Base-by-base conservation (phyloP, 2,329 filamentous ascomycete species). In the Curvularia hawaiiensis region DNA sequence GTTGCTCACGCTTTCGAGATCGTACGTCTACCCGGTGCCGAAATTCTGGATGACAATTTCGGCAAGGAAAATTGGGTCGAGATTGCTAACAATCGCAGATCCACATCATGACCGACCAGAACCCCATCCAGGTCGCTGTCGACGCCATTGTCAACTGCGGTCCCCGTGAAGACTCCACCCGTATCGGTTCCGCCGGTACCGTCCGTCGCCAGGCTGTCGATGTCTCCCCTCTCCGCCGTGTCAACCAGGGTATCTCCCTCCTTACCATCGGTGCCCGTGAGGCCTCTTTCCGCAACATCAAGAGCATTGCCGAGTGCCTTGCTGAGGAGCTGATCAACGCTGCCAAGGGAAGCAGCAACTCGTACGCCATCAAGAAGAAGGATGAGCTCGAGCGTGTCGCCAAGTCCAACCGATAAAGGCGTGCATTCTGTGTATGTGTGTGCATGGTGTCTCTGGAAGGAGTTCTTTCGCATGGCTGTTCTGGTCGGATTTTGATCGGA, bases 281-380 rank as follows among this genome's bases (percentile, higher is more conserved):
- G 88, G 93, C 95, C 74, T 88, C 94, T 76, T 99, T 99, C 94
- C 91, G 95, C 83, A 99, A 99, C 88, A 90, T 99, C 88, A 99
- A 99, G 93, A 93, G 90, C 79, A 96, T 99, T 80, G 93, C 96
- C 77, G 95, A 99, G 88, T 98, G 95, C 87, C 86, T 99, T 77
- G 95, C 95, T 80, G 96, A 99, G 85, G 95, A 99, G 89, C 88
- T 99, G 82, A 98, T 99, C 90, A 99, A 99, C 88, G 96, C 96
- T 80, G 96, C 96, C 83, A 99, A 99, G 92, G 95, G 95, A 79
- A 96, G 90, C 89, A 96, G 91, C 85, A 99, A 99, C 92, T 97
- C 93, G 74, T 99, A 98, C 83, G 95, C 96, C 78, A 99, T 99
- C 90, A 99, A 99, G 92, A 99, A 99, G 92, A 99, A 99, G 94